Evolutionary conservation across 768 basidiomycete genomes (phyloP), one percentile per base, ranked within the genome.

Genomic region (Rhodocollybia butyracea): DNA sequence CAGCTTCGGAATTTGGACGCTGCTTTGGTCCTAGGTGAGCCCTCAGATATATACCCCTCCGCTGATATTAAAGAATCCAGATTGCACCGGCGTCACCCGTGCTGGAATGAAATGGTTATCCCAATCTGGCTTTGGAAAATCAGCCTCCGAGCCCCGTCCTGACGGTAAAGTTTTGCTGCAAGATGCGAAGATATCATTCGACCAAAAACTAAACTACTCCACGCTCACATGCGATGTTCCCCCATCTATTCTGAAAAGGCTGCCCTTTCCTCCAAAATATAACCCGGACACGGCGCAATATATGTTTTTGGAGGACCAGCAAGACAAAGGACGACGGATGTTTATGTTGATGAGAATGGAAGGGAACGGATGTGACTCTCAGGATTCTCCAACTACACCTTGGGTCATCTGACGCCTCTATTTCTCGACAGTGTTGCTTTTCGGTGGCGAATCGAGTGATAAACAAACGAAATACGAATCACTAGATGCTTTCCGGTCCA

Each of bases 161-260:
- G n/a, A 36, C 11, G 41, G 42, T 8, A 34, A 42, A 40, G 40
- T 31, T 30, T 29, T 53, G 4, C 31, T 61, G 15, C 13, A 56
- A 2, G 41, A 43, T 4, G 27, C 58, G 5, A 62, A 55, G 43
- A 32, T 57, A 19, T 21, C 56, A 11, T 62, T 62, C 34, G 56
- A 63, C 27, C 56, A 61, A 15, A 61, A 64, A 24, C 56, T 65
- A 54, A 52, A 46, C 8, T 66, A 65, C 30, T 45, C 55, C 2
- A 59, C 56, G 19, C 51, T 40, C 24, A 38, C 46, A 13, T 64
- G 59, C 47, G 41, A 55, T 8, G 51, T 64, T 30, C 38, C 59
- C 3, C 57, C 61, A 3, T 24, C 39, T 4, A 12, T 62, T 17
- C 31, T 46, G 4, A 46, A 43, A n/a, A 32, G 39, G 24, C 27